Evolutionary conservation across 768 basidiomycete species (phyloP).

Genomic region (Termitomyces sp.): DNA sequence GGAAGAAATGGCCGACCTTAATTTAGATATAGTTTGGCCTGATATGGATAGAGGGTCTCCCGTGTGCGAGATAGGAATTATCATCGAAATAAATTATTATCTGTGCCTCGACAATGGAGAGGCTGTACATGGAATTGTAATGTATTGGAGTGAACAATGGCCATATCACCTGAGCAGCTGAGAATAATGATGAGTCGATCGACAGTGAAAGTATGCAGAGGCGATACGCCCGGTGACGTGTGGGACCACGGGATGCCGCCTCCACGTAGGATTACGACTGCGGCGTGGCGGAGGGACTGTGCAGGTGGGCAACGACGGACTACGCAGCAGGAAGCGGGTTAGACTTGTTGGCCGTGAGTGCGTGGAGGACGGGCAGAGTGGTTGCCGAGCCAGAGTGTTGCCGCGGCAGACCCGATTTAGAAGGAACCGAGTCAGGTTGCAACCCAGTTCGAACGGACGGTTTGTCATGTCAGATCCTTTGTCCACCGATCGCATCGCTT

Average conservation of each 20-base stretch:
- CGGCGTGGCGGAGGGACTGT: not conserved
- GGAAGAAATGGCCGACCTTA: slow-evolving; percentile 2
- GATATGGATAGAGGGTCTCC: slow-evolving; percentile 12
- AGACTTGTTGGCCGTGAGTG: not conserved
- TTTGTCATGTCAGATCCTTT: slow-evolving; percentile 23
- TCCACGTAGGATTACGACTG: not conserved
- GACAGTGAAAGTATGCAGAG: not conserved
- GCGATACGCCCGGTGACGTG: not conserved
- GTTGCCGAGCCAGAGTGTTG: slow-evolving; percentile 16
- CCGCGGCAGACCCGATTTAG: slow-evolving; percentile 15
- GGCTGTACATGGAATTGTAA: not conserved
- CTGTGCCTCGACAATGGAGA: not conserved
- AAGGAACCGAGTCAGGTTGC: slow-evolving; percentile 12
- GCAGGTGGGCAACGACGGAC: not conserved
- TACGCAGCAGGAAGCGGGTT: not conserved
- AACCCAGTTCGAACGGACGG: slow-evolving; percentile 11
- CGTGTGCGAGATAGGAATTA: not conserved
- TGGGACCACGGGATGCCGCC: not conserved
- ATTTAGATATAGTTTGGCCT: slow-evolving; percentile 3
- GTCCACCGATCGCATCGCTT: slow-evolving; percentile 19
- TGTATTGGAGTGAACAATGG: not conserved
- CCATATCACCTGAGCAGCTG: not conserved
- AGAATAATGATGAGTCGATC: no score
- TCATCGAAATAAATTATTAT: not conserved
- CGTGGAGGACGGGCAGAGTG: slow-evolving; percentile 16